Conservation (phyloP, 2,329 filamentous ascomycete genomes). For the Cryoendolithus antarcticus region DNA sequence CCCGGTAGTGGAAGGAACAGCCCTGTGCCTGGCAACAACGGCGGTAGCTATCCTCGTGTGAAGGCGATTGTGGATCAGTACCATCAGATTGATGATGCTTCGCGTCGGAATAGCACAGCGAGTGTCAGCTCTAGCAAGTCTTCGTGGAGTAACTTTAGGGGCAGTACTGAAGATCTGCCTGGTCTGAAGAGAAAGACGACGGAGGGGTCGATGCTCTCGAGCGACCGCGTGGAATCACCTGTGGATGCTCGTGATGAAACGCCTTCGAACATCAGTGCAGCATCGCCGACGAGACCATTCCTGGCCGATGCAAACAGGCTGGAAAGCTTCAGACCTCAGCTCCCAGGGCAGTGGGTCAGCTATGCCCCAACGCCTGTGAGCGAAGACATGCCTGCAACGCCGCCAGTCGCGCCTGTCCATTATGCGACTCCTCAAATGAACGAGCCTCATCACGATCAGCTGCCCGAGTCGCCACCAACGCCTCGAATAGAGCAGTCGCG, state of each 20-base stretch:
- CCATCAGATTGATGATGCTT: slow-evolving; percentile 30
- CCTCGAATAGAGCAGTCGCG: background rate
- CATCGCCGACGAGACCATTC: slow-evolving; percentile 1
- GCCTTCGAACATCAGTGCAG: background rate
- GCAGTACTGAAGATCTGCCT: slow-evolving; percentile 26
- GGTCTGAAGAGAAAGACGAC: slow-evolving; percentile 10
- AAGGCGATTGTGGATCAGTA: slow-evolving; percentile 40
- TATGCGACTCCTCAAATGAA: slow-evolving; percentile 11
- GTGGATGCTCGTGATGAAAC: background rate
- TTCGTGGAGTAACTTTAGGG: slow-evolving; percentile 25
- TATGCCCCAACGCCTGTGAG: slow-evolving; percentile 30
- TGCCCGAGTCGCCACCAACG: slow-evolving; percentile 1
- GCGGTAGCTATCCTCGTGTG: slow-evolving; percentile 36
- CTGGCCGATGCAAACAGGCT: slow-evolving; percentile 1
- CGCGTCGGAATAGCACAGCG: slow-evolving; percentile 33
- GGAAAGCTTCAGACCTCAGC: slow-evolving; percentile 36
- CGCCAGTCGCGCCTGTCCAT: slow-evolving; percentile 2
- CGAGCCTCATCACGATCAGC: background rate
- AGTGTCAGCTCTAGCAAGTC: slow-evolving; percentile 28
- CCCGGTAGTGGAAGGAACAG: slow-evolving; percentile 14
- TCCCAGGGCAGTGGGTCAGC: slow-evolving; percentile 44
- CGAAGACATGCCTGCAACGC: slow-evolving; percentile 17
- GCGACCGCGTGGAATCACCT: too few relatives aligned
- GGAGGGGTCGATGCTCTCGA: slow-evolving; percentile 3
- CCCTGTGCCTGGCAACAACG: slow-evolving; percentile 3